phyloP scores from a whole-genome alignment of 2,329 filamentous ascomycete species.

The Phialophora tarda region DNA sequence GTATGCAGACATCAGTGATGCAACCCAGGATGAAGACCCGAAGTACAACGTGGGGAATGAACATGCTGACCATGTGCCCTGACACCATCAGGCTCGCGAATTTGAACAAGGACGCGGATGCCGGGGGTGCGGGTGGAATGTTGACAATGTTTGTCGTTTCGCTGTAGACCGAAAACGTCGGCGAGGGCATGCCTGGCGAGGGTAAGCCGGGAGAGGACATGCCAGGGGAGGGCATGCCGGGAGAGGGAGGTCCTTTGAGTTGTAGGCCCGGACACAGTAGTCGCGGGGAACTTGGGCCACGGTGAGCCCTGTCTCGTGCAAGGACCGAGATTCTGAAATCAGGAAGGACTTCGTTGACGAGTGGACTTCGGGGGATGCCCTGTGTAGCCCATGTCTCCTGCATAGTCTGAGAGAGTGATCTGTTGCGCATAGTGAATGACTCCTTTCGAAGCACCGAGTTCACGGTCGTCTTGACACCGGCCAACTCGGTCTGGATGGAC shows the following conservation, averaged over 20 bases:
- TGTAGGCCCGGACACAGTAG: conserved; percentile 14
- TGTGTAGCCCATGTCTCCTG: conserved; percentile 28
- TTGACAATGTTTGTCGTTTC: conserved; percentile 31
- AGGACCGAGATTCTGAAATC: conserved; percentile 4
- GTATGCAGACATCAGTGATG: conserved; percentile 35
- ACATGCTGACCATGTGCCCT: conserved; percentile 31
- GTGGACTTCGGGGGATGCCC: conserved; percentile 23
- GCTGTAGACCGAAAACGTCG: conserved; percentile 29
- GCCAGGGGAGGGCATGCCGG: conserved; percentile 21
- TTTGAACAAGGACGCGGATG: conserved; percentile 27
- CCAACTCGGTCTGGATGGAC: conserved; percentile 34
- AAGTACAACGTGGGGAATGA: conserved; percentile 34
- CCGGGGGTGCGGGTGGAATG: conserved; percentile 32
- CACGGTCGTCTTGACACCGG: conserved; percentile 34
- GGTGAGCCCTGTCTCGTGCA: neutral
- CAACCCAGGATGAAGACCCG: conserved; percentile 34
- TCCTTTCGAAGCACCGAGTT: conserved; percentile 37
- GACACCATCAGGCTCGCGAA: conserved; percentile 32
- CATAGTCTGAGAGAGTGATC: conserved; percentile 21
- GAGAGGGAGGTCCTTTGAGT: conserved; percentile 14
- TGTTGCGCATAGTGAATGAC: conserved; percentile 26
- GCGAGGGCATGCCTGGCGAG: conserved; percentile 30
- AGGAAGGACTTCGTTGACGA: conserved; percentile 32
- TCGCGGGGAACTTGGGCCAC: conserved; percentile 5
- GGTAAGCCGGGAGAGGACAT: conserved; percentile 28